Percentiles rank a stretch among this genome's conserved stretches.
phyloP scores from a whole-genome alignment of 202 grass and related monocot species.

The Hordeum pubiflorum region DNA sequence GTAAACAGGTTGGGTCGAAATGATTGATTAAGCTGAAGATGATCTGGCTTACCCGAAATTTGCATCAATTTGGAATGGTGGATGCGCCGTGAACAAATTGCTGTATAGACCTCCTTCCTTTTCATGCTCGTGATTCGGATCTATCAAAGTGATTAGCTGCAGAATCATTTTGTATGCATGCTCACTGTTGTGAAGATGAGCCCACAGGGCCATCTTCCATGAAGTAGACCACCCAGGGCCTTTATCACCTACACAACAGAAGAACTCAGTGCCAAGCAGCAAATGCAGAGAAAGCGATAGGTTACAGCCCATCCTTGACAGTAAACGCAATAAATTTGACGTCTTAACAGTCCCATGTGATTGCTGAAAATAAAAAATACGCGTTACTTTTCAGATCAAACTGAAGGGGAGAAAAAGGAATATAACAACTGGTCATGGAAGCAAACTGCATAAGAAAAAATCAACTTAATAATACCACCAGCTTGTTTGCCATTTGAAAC shows the following conservation, averaged over 20 bases:
- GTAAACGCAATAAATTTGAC: not conserved
- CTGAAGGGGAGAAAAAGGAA: not conserved
- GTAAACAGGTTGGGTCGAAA: not conserved
- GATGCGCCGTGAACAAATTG: constrained; percentile 89
- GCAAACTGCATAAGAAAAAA: not conserved
- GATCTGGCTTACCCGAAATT: constrained; percentile 68
- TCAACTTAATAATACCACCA: not conserved
- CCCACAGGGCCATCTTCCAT: constrained; percentile 97
- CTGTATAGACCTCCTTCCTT: constrained; percentile 89
- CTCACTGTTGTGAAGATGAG: constrained; percentile 64
- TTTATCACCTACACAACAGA: constrained; percentile 47
- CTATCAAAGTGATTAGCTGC: constrained; percentile 69
- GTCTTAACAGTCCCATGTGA: not conserved
- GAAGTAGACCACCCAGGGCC: constrained; percentile 93
- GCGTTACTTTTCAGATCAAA: not conserved
- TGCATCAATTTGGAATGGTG: constrained; percentile 95
- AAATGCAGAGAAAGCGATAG: not conserved
- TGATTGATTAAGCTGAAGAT: not conserved
- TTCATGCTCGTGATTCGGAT: constrained; percentile 55
- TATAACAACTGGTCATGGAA: not conserved
- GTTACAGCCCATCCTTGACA: not conserved
- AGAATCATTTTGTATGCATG: constrained; percentile 88
- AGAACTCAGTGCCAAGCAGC: not conserved
- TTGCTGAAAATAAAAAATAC: not conserved
- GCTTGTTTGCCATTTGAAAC: not conserved